A percentile compares a stretch with the other conserved stretches of the same genome.
phyloP scores from a whole-genome alignment of 2,329 filamentous ascomycete species.

The Ceratocystiopsis brevicomis region DNA sequence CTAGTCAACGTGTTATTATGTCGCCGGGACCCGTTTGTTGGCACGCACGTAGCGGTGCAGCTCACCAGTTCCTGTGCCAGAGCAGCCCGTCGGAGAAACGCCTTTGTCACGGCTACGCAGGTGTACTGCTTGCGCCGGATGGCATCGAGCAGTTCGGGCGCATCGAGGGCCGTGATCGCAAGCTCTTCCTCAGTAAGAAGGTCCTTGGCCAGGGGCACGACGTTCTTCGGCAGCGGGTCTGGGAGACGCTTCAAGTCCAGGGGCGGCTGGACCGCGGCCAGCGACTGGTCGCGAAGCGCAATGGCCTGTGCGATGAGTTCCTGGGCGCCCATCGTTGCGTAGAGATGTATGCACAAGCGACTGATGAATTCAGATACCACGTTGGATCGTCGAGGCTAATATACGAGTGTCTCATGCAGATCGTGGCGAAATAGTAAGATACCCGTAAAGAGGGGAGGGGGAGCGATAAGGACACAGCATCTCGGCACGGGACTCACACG shows the following conservation, averaged over 20 bases:
- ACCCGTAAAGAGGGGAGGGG: no score
- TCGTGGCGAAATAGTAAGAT: no score
- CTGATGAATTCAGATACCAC: no score
- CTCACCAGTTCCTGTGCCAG: constrained; percentile 5
- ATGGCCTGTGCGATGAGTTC: not conserved
- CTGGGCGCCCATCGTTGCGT: not conserved
- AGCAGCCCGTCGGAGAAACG: constrained; percentile 1
- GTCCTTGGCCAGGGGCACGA: not conserved
- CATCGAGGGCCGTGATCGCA: not conserved
- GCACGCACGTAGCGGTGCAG: no score
- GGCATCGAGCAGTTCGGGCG: not conserved
- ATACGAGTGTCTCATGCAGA: no score
- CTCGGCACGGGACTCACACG: no score
- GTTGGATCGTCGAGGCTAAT: no score
- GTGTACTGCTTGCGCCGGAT: not conserved
- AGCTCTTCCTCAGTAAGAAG: not conserved
- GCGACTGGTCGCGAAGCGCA: not conserved
- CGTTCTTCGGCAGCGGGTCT: not conserved
- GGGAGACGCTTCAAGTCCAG: not conserved
- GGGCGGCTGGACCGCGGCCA: constrained; percentile 1
- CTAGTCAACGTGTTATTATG: not conserved
- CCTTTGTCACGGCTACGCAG: not conserved
- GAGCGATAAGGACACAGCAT: no score
- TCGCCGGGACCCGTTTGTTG: no score
- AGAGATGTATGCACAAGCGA: no score